phyloP scores from a whole-genome alignment of 768 basidiomycete genomes.

The Russula brevipes region DNA sequence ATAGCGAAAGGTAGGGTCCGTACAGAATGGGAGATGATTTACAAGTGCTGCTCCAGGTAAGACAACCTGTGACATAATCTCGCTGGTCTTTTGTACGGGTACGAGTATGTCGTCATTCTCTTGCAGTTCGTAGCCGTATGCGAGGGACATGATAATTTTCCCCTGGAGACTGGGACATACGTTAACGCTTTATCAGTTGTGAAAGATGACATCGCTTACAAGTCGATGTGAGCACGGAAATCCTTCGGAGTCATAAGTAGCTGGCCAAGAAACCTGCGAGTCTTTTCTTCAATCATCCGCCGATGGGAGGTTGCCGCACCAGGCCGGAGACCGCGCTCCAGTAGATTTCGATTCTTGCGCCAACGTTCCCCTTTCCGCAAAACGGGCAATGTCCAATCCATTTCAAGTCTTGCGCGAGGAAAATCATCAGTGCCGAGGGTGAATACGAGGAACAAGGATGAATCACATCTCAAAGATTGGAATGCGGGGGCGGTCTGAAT shows the following conservation, averaged over 20 bases:
- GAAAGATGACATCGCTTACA: background rate
- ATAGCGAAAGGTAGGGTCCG: too few species aligned
- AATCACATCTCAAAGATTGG: slow-evolving; percentile 5
- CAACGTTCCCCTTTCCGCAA: background rate
- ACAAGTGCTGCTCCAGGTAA: slow-evolving; percentile 10
- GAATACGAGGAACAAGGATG: background rate
- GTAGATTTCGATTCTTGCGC: background rate
- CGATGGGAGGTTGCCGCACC: background rate
- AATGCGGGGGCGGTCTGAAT: slow-evolving; percentile 6
- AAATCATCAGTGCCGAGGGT: background rate
- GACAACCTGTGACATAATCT: background rate
- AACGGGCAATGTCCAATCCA: background rate
- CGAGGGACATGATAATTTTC: slow-evolving; percentile 4
- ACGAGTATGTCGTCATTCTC: background rate
- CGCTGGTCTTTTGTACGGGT: background rate
- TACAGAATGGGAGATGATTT: background rate
- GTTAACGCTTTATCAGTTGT: background rate
- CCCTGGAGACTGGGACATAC: background rate
- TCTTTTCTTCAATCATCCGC: background rate
- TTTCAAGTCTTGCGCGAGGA: background rate
- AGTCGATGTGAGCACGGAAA: background rate
- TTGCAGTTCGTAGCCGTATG: slow-evolving; percentile 13
- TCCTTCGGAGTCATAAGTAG: background rate
- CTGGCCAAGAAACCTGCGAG: background rate
- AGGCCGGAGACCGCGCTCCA: slow-evolving; percentile 7